Base-by-base conservation (phyloP, 2,329 filamentous ascomycete species). In the Metarhizium sp. region DNA sequence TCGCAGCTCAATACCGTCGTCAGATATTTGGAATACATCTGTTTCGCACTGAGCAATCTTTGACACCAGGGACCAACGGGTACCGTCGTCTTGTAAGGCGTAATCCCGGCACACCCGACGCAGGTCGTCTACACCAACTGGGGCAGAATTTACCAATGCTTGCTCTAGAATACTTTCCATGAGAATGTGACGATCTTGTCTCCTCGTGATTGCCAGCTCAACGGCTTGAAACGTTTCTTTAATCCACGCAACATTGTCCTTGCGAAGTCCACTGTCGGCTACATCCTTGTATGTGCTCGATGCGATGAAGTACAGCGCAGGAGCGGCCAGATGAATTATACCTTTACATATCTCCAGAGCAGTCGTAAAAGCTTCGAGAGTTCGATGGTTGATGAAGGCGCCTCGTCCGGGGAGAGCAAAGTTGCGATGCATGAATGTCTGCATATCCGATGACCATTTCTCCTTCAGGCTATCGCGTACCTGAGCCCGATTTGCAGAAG, bases 341-440 rank as follows among this genome's bases (percentile, higher is more conserved):
- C 61, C 63, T 2, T 66, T 62, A 2, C 73, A 69, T 25, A 73
- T 66, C 2, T 71, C 66, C 2, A 80, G 67, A 1, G 76, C 73
- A 29, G 66, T 65, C 13, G 69, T 65, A 20, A 81, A 62, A 5
- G 73, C 62, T 29, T 73, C 72, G 45, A 76, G 64, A 30, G 71
- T 71, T 43, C 69, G 69, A 25, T 69, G 70, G 55, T 71, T 73
- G 16, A 78, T 59, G 55, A 78, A 83, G 1, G 69, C 66, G 1
- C 75, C 71, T 55, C 77, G 73, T 1, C 77, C 75, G 0, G 80
- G 79, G 2, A 79, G 70, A 49, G 82, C 73, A 55, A 84, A 67
- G 60, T 75, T 78, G 36, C 72, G 72, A 48, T 74, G 73, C 60
- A 82, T 68, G 51, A 83, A 78, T 2, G 65, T 70, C 51, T 75